A percentile compares a stretch with the other conserved stretches of the same genome.
Evolutionary conservation across 2,329 filamentous ascomycete species (phyloP).

Genomic region (Phaeosphaeria sp.): DNA sequence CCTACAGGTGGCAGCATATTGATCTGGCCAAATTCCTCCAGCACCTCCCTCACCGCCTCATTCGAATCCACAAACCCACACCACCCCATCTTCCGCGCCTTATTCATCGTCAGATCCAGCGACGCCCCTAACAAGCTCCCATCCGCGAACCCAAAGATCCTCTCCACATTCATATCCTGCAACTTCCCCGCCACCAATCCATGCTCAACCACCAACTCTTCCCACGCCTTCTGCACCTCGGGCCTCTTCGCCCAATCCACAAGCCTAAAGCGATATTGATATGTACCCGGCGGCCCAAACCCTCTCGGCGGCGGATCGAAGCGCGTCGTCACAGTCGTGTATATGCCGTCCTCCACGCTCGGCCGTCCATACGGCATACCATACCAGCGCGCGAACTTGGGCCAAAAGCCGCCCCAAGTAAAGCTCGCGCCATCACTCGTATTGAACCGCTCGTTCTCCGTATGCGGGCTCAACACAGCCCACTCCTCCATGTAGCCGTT

Average conservation of each 20-base stretch:
- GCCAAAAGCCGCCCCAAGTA: conserved; percentile 58
- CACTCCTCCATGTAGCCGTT: conserved; percentile 61
- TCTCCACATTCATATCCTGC: conserved; percentile 49
- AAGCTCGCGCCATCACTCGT: conserved; percentile 54
- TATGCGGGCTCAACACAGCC: conserved; percentile 52
- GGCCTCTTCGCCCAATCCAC: conserved; percentile 54
- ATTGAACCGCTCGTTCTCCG: conserved; percentile 58
- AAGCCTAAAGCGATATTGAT: conserved; percentile 51
- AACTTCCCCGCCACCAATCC: conserved; percentile 51
- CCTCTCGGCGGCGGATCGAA: conserved; percentile 40
- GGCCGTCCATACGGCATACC: conserved; percentile 48
- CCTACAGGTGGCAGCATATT: conserved; percentile 51
- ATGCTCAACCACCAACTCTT: conserved; percentile 52
- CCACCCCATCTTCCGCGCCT: conserved; percentile 55
- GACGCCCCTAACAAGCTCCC: conserved; percentile 42
- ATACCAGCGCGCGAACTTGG: conserved; percentile 55
- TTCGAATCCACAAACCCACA: conserved; percentile 55
- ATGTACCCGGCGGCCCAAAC: conserved; percentile 52
- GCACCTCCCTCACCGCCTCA: conserved; percentile 52
- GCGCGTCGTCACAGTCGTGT: conserved; percentile 23
- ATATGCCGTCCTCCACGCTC: conserved; percentile 13
- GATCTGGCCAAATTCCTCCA: conserved; percentile 51
- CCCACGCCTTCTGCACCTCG: conserved; percentile 55
- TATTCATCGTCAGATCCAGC: conserved; percentile 50
- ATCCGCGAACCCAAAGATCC: conserved; percentile 57